Base-by-base conservation (phyloP, 441 rosid genomes). In the Cnidoscolus chayamansa region DNA sequence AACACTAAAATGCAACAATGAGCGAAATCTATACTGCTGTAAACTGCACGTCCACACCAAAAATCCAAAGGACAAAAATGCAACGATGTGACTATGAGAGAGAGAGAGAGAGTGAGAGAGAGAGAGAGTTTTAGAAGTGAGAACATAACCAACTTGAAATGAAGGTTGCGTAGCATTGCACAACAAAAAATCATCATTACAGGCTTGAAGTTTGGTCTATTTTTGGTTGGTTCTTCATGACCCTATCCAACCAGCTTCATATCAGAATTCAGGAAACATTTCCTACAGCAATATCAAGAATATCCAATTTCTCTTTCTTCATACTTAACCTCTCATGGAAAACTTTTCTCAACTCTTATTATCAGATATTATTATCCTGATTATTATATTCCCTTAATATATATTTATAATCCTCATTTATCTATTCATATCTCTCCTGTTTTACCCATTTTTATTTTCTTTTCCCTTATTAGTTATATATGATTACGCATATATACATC, bases 81-180 rank as follows among this genome's bases (percentile, higher is more conserved):
- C 15, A 67, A n/a, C 9, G 53, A 16, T 53, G 35, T 9, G 45
- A n/a, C 45, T 40, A 2, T 17, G 45, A 17, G 30, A 8, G 12
- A 1, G 37, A 2, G 17, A 20, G 10, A 13, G 51, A 1, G 10
- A 10, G 49, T 15, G 43, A 25, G 31, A 35, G 30, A 17, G 5
- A 43, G 7, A 9, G 30, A 54, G 30, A 45, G 7, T 40, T 40
- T 40, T 6, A 5, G 45, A 40, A 40, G 45, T 5, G 47, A 12
- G 25, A 40, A 40, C 7, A 5, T 30, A 50, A 71, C 35, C 50
- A 51, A 62, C 67, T 50, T 71, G 67, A 61, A 62, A 50, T 40
- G 51, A 71, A 71, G 45, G 67, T 71, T 50, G 58, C 51, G 74
- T 62, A 62, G 60, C 50, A 61, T 50, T 62, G 49, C 74, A 50